Percentiles rank a stretch among this genome's conserved stretches.
Evolutionary conservation across 306 rosid genomes (phyloP).

Genomic region (Echinosophora koreensis): DNA sequence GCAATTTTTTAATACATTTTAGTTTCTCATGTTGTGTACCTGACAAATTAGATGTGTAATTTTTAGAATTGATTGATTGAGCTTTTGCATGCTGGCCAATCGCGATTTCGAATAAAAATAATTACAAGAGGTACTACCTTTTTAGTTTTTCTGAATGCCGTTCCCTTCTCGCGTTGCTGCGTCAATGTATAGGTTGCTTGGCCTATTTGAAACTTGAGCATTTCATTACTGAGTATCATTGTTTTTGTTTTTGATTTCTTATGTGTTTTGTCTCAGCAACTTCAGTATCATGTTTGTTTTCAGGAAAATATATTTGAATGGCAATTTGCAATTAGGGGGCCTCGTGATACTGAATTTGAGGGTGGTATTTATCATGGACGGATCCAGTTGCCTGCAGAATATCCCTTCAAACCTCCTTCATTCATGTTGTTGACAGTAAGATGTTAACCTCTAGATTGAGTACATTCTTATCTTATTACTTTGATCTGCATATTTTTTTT

Average conservation of each 20-base stretch:
- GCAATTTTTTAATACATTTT: no score
- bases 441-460: conserved; percentile 11
- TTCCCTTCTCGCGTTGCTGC: conserved; percentile 1
- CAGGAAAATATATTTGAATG: conserved; percentile 98
- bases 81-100: conserved; percentile 6
- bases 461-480: conserved; percentile 9
- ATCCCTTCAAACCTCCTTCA: conserved; percentile 94
- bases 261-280: background rate
- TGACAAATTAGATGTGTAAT: no score
- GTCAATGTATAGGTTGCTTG: background rate
- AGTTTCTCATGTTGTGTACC: background rate
- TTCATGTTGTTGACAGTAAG: conserved; percentile 86
- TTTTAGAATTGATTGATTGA: conserved; percentile 2
- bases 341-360: conserved; percentile 78
- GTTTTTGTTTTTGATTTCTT: background rate
- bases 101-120: background rate
- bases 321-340: conserved; percentile 91
- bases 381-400: conserved; percentile 82
- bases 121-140: background rate
- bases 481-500: conserved; percentile 14
- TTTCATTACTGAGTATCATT: background rate
- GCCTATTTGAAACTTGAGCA: background rate
- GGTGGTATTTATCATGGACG: conserved; percentile 93
- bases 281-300: conserved; percentile 24
- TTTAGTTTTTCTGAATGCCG: background rate